Evolutionary conservation across 768 basidiomycete genomes (phyloP).

Genomic region (Lentinula raphanica): DNA sequence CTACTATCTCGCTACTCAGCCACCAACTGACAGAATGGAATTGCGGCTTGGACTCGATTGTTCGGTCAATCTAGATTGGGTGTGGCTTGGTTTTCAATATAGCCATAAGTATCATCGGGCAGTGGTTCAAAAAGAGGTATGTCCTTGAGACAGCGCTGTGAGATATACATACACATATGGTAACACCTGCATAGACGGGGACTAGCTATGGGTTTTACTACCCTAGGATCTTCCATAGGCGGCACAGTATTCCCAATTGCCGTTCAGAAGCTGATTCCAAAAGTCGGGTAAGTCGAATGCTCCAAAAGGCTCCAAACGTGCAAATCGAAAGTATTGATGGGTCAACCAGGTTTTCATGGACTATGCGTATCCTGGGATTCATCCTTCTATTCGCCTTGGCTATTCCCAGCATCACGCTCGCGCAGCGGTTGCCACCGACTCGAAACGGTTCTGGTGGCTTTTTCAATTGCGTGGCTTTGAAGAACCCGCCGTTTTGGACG

Average conservation of each 20-base stretch:
- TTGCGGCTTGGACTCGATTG: conserved; percentile 17
- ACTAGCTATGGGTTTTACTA: conserved; percentile 57
- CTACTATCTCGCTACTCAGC: neutral
- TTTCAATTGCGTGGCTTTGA: conserved; percentile 50
- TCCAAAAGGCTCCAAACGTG: neutral
- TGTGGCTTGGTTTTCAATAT: conserved; percentile 61
- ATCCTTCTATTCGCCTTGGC: conserved; percentile 51
- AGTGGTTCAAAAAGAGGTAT: conserved; percentile 62
- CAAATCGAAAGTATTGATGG: neutral
- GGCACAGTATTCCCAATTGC: conserved; percentile 65
- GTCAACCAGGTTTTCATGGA: conserved; percentile 53
- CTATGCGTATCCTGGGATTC: conserved; percentile 66
- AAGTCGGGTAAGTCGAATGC: conserved; percentile 38
- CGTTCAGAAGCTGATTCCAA: conserved; percentile 49
- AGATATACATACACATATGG: conserved; percentile 49
- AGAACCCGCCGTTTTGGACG: conserved; percentile 43
- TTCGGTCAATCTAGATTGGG: conserved; percentile 27
- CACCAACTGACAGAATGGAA: conserved; percentile 32
- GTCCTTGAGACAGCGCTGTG: too few relatives aligned
- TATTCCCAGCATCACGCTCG: conserved; percentile 48
- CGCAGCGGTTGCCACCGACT: conserved; percentile 54
- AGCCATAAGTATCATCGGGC: conserved; percentile 52
- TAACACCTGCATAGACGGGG: conserved; percentile 38
- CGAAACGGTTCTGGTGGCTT: conserved; percentile 51
- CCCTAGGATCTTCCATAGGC: conserved; percentile 64